Conservation (phyloP, 116 monocot genomes). For the Trichopus zeylanicus region DNA sequence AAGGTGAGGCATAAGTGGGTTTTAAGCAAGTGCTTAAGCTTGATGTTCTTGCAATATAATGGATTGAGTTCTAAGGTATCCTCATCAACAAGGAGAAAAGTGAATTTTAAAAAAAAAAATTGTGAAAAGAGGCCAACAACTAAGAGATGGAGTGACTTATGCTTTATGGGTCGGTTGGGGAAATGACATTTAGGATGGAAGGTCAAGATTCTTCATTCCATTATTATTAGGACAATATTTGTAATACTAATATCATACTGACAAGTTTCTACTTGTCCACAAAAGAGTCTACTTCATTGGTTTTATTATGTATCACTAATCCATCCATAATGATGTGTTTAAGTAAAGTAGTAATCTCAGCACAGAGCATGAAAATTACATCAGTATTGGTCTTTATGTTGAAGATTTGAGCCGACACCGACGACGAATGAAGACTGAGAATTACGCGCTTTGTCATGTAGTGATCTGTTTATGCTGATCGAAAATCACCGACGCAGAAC, state of each 20-base stretch:
- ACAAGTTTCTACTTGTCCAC: not conserved
- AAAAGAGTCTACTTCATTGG: not conserved
- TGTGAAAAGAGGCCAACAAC: not conserved
- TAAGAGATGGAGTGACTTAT: not conserved
- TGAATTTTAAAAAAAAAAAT: not conserved
- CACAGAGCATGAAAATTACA: too few species aligned
- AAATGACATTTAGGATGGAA: constrained; percentile 5
- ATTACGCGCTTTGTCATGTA: too few species aligned
- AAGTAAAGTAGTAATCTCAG: too few species aligned
- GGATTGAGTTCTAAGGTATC: constrained; percentile 10
- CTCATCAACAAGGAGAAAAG: not conserved
- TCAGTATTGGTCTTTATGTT: too few species aligned
- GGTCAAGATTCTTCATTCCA: not conserved
- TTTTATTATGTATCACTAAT: too few species aligned
- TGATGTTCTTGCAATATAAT: constrained; percentile 11
- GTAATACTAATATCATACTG: not conserved
- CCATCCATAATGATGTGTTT: too few species aligned
- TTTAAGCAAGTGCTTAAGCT: constrained; percentile 10
- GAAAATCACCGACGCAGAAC: too few species aligned
- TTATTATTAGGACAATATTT: not conserved
- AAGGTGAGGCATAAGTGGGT: constrained; percentile 6
- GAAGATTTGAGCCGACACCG: too few species aligned
- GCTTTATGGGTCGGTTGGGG: constrained; percentile 3
- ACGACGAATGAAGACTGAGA: too few species aligned
- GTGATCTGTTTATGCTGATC: too few species aligned